A percentile compares a stretch with the other conserved stretches of the same genome.
Evolutionary conservation across 345 rosid species (phyloP).

Genomic region (Sonneratia alba): DNA sequence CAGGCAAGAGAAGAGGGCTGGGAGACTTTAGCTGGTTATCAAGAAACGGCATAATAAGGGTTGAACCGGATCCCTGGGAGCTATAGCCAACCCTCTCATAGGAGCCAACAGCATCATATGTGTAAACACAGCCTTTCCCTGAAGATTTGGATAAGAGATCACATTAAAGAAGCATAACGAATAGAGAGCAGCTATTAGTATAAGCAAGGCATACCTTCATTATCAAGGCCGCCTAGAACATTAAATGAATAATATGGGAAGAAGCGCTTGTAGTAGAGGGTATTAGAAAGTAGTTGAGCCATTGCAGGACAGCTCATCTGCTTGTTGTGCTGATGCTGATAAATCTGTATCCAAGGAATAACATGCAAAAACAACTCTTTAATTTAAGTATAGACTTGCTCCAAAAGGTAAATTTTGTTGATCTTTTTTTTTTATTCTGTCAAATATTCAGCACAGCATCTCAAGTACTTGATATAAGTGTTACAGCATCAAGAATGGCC

Average conservation of each 20-base stretch:
- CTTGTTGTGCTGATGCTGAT: constrained; percentile 97
- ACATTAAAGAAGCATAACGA: background rate
- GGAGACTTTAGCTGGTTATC: constrained; percentile 97
- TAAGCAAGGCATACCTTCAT: constrained; percentile 44
- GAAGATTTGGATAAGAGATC: constrained; percentile 3
- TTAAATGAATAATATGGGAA: constrained; percentile 95
- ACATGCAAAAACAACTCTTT: background rate
- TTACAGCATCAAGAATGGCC: background rate
- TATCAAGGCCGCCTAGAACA: constrained; percentile 92
- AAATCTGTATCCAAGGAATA: constrained; percentile 36
- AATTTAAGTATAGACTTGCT: background rate
- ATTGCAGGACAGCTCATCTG: constrained; percentile 97
- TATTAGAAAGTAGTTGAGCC: constrained; percentile 93
- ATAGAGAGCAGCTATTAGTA: background rate
- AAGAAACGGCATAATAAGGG: constrained; percentile 87
- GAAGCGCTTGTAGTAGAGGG: constrained; percentile 94
- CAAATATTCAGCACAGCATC: too few relatives aligned
- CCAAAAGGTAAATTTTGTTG: background rate
- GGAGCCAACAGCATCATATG: constrained; percentile 97
- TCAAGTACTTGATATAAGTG: background rate
- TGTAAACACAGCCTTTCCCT: constrained; percentile 96
- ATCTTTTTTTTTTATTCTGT: too few relatives aligned
- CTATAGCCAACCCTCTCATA: constrained; percentile 97
- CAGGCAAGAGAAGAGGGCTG: constrained; percentile 90
- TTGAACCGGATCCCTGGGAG: constrained; percentile 90